These are phyloP conservation scores for Syzygium grande DNA, from an alignment of 345 rosid genomes.

Conservation along the genomic window DNA sequence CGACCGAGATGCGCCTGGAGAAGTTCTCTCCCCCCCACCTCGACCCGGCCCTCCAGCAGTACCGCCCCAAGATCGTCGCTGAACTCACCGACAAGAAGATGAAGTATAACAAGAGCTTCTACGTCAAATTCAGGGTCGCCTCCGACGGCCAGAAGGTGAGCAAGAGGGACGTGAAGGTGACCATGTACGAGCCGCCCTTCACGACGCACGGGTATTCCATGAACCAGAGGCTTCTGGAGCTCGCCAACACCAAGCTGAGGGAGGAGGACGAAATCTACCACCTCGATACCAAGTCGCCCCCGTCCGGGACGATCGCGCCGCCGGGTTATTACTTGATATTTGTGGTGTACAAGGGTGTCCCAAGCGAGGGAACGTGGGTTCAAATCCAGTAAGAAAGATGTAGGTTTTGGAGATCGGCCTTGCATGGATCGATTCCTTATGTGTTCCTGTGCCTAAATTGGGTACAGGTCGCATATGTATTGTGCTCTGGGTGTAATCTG, in stretches of 20 bases:
- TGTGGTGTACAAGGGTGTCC: slow-evolving; percentile 25
- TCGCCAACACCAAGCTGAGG: neutral
- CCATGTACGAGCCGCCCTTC: slow-evolving; percentile 38
- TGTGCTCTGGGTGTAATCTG: neutral
- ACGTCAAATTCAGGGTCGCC: slow-evolving; percentile 1
- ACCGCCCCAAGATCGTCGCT: slow-evolving; percentile 4
- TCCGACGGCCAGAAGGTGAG: neutral
- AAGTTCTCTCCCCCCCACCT: slow-evolving; percentile 40
- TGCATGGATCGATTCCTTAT: neutral
- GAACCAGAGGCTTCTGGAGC: slow-evolving; percentile 33
- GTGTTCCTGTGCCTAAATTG: neutral
- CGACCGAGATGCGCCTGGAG: slow-evolving; percentile 32
- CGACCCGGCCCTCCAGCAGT: neutral
- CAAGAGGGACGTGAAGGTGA: slow-evolving; percentile 9
- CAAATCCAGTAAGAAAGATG: neutral
- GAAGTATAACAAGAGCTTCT: neutral
- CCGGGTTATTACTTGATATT: slow-evolving; percentile 28
- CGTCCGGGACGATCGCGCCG: slow-evolving; percentile 23
- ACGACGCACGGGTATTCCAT: slow-evolving; percentile 38
- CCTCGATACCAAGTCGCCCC: slow-evolving; percentile 13
- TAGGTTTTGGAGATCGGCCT: neutral
- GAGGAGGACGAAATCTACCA: neutral
- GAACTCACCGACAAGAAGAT: neutral
- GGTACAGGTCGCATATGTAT: neutral
- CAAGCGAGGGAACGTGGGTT: slow-evolving; percentile 29